These are phyloP conservation scores for Arachis stenosperma DNA, from an alignment of 306 rosid species.

Conservation along the genomic window DNA sequence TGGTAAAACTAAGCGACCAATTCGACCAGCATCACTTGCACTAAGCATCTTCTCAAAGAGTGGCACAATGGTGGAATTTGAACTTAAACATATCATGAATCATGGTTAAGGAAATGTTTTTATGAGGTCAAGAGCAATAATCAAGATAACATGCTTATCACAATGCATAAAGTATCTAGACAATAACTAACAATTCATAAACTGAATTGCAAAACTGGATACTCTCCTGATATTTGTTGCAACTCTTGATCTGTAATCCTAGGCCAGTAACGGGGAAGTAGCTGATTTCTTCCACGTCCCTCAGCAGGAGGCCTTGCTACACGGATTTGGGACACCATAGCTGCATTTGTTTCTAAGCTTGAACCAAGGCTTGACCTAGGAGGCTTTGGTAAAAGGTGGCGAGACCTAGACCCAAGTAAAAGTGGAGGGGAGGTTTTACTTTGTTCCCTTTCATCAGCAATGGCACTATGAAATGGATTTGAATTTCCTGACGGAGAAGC, in stretches of 20 bases:
- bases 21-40: conserved; percentile 99
- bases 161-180: conserved; percentile 23
- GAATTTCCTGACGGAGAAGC: conserved; percentile 64
- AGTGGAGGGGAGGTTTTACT: conserved; percentile 60
- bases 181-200: conserved; percentile 21
- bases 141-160: conserved; percentile 29
- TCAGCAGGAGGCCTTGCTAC: conserved; percentile 99
- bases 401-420: conserved; percentile 71
- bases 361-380: conserved; percentile 70
- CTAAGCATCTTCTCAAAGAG: conserved; percentile 98
- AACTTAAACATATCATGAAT: conserved; percentile 60
- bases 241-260: conserved; percentile 96
- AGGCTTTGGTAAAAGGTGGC: conserved; percentile 81
- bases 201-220: conserved; percentile 58
- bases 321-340: conserved; percentile 78
- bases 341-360: conserved; percentile 66
- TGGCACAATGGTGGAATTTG: conserved; percentile 94
- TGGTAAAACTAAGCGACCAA: conserved; percentile 97
- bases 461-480: conserved; percentile 50
- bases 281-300: conserved; percentile 96
- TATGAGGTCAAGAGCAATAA: conserved; percentile 22
- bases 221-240: conserved; percentile 98
- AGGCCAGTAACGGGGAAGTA: conserved; percentile 99
- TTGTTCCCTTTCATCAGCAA: conserved; percentile 70
- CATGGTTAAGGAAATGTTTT: conserved; percentile 59